Percentiles rank a stretch among this genome's conserved stretches.
These are phyloP conservation scores for Inonotus hispidus DNA, from an alignment of 1,284 basidiomycete species.

Conservation along the genomic window DNA sequence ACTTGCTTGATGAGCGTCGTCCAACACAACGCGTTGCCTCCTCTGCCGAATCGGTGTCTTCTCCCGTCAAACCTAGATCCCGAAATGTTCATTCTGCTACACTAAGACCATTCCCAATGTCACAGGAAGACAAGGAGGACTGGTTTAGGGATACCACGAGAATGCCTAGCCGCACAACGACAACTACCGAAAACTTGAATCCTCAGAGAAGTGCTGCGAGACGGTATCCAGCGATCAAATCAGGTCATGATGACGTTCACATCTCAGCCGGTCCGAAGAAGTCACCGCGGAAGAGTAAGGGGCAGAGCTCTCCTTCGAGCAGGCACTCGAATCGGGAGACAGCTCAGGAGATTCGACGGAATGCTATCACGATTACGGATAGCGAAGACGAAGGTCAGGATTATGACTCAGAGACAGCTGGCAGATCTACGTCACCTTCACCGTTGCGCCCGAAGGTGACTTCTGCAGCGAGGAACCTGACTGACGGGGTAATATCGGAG, in stretches of 20 bases:
- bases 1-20: background rate
- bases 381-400: background rate
- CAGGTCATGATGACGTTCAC: background rate
- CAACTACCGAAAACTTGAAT: background rate
- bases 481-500: background rate
- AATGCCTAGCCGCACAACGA: background rate
- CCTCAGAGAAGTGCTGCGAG: background rate
- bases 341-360: background rate
- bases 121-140: background rate
- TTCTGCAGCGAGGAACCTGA: background rate
- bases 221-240: background rate
- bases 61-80: background rate
- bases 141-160: background rate
- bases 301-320: constrained; percentile 1
- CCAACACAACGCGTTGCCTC: background rate
- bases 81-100: background rate
- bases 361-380: background rate
- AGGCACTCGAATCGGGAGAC: background rate
- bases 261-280: constrained; percentile 4
- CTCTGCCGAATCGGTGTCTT: background rate
- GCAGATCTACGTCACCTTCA: constrained; percentile 8
- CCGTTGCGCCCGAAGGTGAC: background rate
- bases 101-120: constrained; percentile 4
- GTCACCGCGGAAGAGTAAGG: constrained; percentile 3
- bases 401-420: background rate